Base-by-base conservation (phyloP, 371 early-diverging fungal genomes). In the Mortierella sp. region DNA sequence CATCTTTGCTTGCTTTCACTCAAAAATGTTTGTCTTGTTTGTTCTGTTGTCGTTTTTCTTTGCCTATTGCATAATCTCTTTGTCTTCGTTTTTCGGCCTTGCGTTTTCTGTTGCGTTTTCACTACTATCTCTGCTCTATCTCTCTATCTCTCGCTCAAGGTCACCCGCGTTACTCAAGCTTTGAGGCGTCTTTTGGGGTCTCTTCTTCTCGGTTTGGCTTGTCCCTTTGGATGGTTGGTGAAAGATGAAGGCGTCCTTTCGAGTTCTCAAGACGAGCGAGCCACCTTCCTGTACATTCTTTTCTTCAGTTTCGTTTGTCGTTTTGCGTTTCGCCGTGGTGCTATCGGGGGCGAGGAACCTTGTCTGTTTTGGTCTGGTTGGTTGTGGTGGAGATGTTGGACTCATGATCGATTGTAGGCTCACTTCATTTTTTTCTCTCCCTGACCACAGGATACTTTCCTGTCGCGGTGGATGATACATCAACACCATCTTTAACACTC, bases 1-100 rank as follows among this genome's bases (percentile, higher is more conserved):
- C 24, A 38, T 24, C 7, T 68, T 38, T 41, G 24, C 38, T 24
- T 68, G 68, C 41, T 68, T 21, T 7, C 41, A 38, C 41, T 68
- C 68, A 38, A 68, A 38, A 68, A 21, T 68, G 68, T 35, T 41
- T 35, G 18, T 68, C 24, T 6, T 68, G 68, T 68, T 68, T 68
- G 68, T 24, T 41, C 38, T 68, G 68, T 3, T 68, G 12, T 68
- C 68, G 68, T 68, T 38, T 7, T 56, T 27, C 38, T 68, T 63
- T 41, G 21, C 68, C 24, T 6, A 41, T 41, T 68, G 65, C 65
- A 60, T 35, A 38, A 21, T 38, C 38, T 65, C 60, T 65, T 38
- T 68, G 35, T 68, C 35, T 68, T 38, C 3, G 21, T 68, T 32
- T 14, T 68, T 68, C 41, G 38, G 38, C 38, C 68, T 65, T 21